Evolutionary conservation across 345 rosid species (phyloP), one percentile per base, ranked within the genome.

Genomic region (Acer yangbiense): DNA sequence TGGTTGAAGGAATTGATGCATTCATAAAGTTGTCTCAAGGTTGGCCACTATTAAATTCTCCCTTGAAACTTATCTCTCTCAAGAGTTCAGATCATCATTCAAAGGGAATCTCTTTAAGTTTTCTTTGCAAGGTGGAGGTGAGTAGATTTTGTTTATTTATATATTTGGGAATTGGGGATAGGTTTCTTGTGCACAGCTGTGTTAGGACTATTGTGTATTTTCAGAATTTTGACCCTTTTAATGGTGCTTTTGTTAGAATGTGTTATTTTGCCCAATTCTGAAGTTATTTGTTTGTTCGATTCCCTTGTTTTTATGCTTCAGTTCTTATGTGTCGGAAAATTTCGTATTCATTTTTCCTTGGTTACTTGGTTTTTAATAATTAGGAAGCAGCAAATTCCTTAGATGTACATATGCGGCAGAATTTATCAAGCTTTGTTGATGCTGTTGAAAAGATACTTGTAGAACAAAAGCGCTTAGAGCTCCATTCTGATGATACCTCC

Each of bases 81-180:
- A 85, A 88, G 85, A 86, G 76, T 82, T 72, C 87, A 74, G 83
- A 81, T 71, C 75, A 81, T 68, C 79, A 82, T 66, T 83, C 89
- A 23, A 87, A 82, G 78, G 90, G 80, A 79, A 80, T 91, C 77
- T 88, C 95, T 12, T 75, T 88, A 65, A 84, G 85, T 79, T 82
- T 87, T 74, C 80, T 91, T 75, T 78, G 87, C 85, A 90, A 86
- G 80, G 89, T 91, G 60, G 89, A 93, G 88, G 98, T 94, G 77
- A 81, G 85, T 73, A 29, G 60, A 20, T 63, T 11, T 55, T 12
- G 25, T 63, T 2, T 62, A 2, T 68, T 21, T 18, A 20, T 60
- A 35, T 35, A 35, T 35, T 35, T 35, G 39, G 8, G 4, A 5
- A 48, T 35, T 35, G 39, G 8, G 4, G 13, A 48, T 5, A 54